phyloP scores from a whole-genome alignment of 495 filamentous ascomycete genomes.

The Stereocaulon alpinum region DNA sequence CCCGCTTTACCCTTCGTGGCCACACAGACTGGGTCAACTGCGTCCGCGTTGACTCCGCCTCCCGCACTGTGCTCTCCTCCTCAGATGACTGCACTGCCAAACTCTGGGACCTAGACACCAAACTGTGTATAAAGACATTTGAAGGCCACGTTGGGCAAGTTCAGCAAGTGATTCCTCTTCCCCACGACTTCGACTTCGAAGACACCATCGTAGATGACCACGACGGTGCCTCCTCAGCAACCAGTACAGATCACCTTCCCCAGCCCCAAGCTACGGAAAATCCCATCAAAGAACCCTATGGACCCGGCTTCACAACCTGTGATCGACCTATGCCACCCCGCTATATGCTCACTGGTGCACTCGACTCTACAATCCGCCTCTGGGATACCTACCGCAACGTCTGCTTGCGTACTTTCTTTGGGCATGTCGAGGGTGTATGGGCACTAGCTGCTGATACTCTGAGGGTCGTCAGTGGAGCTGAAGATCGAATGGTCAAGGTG shows the following conservation, averaged over 20 bases:
- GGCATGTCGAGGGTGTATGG: slow-evolving; percentile 95
- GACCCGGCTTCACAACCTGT: slow-evolving; percentile 42
- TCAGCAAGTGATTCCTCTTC: slow-evolving; percentile 75
- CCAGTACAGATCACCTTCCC: slow-evolving; percentile 12
- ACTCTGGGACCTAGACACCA: slow-evolving; percentile 87
- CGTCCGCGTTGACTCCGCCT: slow-evolving; percentile 69
- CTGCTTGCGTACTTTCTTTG: slow-evolving; percentile 87
- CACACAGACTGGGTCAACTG: slow-evolving; percentile 93
- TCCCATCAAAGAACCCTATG: slow-evolving; percentile 39
- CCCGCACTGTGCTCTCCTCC: slow-evolving; percentile 79
- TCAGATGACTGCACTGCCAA: slow-evolving; percentile 87
- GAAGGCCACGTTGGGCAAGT: slow-evolving; percentile 94
- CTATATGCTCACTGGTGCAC: slow-evolving; percentile 84
- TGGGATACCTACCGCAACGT: slow-evolving; percentile 80
- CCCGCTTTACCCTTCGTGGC: slow-evolving; percentile 64
- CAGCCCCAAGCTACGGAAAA: slow-evolving; percentile 27
- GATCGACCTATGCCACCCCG: slow-evolving; percentile 62
- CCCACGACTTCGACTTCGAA: slow-evolving; percentile 81
- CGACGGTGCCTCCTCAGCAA: slow-evolving; percentile 35
- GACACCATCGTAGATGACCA: slow-evolving; percentile 46
- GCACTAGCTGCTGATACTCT: slow-evolving; percentile 84
- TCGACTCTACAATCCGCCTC: slow-evolving; percentile 84
- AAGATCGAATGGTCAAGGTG: slow-evolving; percentile 92
- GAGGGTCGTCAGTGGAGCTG: slow-evolving; percentile 75
- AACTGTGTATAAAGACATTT: slow-evolving; percentile 64